Evolutionary conservation across 2,329 filamentous ascomycete species (phyloP).

Genomic region (Epichloe baconii): DNA sequence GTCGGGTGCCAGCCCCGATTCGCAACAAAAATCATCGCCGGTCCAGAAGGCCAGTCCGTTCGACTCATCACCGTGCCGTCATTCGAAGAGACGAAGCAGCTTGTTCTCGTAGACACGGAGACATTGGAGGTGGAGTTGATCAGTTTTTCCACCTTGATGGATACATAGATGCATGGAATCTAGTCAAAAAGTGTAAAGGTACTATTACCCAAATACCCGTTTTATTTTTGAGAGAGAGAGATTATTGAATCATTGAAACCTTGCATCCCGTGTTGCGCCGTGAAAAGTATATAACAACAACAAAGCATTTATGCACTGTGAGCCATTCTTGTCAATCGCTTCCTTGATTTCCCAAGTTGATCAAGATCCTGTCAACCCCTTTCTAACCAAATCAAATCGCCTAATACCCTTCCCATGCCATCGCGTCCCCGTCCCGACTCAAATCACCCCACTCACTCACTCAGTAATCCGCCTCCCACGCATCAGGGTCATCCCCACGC

Average conservation of each 20-base stretch:
- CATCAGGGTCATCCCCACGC: neutral
- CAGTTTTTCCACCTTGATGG: slow-evolving; percentile 29
- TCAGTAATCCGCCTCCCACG: neutral
- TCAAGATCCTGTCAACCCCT: too few relatives aligned
- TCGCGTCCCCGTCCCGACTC: neutral
- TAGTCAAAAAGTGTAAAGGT: neutral
- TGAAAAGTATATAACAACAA: too few relatives aligned
- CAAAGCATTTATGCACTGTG: too few relatives aligned
- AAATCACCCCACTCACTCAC: neutral
- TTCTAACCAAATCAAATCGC: too few relatives aligned
- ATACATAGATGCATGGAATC: neutral
- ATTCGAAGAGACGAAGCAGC: slow-evolving; percentile 63
- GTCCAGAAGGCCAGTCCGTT: slow-evolving; percentile 54
- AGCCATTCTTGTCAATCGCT: too few relatives aligned
- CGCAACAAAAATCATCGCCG: slow-evolving; percentile 55
- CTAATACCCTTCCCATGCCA: too few relatives aligned
- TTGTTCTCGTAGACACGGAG: slow-evolving; percentile 77
- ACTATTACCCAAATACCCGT: neutral
- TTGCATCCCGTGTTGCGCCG: too few relatives aligned
- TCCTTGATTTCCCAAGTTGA: too few relatives aligned
- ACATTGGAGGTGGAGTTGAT: slow-evolving; percentile 67
- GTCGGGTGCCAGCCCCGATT: slow-evolving; percentile 75
- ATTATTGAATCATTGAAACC: too few relatives aligned
- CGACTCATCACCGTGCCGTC: slow-evolving; percentile 72
- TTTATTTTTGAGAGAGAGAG: neutral